Evolutionary conservation across 2,329 filamentous ascomycete species (phyloP), one percentile per base, ranked within the genome.

Genomic region (Aureobasidium sp.): DNA sequence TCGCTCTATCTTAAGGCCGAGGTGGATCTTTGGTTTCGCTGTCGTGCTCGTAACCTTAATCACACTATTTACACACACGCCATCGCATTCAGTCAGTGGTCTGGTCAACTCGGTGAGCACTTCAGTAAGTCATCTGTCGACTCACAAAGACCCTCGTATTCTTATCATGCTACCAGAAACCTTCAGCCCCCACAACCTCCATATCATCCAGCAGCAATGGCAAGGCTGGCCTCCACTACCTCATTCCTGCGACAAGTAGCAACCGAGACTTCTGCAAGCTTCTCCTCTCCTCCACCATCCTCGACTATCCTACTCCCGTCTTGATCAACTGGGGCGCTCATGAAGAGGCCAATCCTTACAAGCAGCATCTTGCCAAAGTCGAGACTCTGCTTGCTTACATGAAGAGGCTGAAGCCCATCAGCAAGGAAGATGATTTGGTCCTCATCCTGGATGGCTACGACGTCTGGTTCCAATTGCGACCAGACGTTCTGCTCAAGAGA

Each of bases 371-470:
- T 51, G 76, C 75, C 46, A 78, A 76, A 61, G 71, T 83, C 17
- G 71, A 73, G 8, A 76, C 75, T 3, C 76, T 81, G 34, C 71
- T 79, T 61, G 71, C 77, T 9, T 84, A 81, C 62, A 71, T 85
- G 32, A 66, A 69, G 20, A 63, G 63, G 24, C 51, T 68, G 41
- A 64, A 67, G 63, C 29, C 37, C 9, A 74, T 76, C 13, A 75
- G 57, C 26, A 60, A 60, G 41, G 74, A 73, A 34, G 76, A 82
- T 20, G 87, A 89, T 69, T 72, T 90, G 32, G 79, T 87, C 8
- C 73, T 88, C 63, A 77, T 88, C 51, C 78, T 86, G 6, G 86
- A 89, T 69, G 84, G 82, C 1, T 81, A 84, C 69, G 84, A 88
- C 63, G 78, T 84, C 1, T 84, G 85, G 74, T 84, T 88, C 63